Percentiles rank a stretch among this genome's conserved stretches.
phyloP scores from a whole-genome alignment of 768 basidiomycete species.

The Russula brevipes region DNA sequence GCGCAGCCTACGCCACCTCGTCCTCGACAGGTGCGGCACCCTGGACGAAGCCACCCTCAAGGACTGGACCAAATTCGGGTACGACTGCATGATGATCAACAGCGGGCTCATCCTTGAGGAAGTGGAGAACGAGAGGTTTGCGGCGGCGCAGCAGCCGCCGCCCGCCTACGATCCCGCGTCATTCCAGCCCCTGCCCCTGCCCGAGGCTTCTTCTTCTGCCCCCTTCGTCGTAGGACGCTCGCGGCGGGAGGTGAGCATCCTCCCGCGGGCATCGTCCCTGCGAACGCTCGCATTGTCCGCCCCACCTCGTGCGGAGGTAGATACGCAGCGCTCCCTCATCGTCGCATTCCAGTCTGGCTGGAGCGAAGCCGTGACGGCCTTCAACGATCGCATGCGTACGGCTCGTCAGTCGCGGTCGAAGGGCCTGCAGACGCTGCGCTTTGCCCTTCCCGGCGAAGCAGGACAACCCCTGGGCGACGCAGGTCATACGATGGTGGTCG shows the following conservation, averaged over 20 bases:
- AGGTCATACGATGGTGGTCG: slow-evolving; percentile 30
- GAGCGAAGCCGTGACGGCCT: slow-evolving; percentile 51
- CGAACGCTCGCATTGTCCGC: slow-evolving; percentile 44
- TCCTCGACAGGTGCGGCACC: slow-evolving; percentile 63
- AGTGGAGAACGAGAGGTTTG: not conserved
- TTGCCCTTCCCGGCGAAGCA: slow-evolving; percentile 29
- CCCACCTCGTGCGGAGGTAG: slow-evolving; percentile 28
- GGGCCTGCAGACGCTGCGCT: slow-evolving; percentile 42
- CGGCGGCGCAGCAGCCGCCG: slow-evolving; percentile 5
- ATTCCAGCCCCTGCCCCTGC: too few species aligned
- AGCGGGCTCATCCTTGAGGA: not conserved
- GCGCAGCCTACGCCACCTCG: slow-evolving; percentile 51
- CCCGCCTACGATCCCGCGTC: not conserved
- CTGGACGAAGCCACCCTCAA: slow-evolving; percentile 44
- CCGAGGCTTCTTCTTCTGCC: not conserved
- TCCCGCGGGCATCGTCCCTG: slow-evolving; percentile 51
- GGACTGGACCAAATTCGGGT: slow-evolving; percentile 59
- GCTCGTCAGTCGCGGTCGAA: slow-evolving; percentile 39
- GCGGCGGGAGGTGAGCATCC: slow-evolving; percentile 36
- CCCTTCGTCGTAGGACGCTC: not conserved
- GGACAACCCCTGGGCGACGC: slow-evolving; percentile 26
- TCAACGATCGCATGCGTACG: slow-evolving; percentile 43
- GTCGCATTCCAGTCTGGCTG: slow-evolving; percentile 58
- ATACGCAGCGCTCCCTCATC: slow-evolving; percentile 39
- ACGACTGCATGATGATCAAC: slow-evolving; percentile 34